phyloP scores from a whole-genome alignment of 176 grass and related monocot genomes.

The Phoenix dactylifera region DNA sequence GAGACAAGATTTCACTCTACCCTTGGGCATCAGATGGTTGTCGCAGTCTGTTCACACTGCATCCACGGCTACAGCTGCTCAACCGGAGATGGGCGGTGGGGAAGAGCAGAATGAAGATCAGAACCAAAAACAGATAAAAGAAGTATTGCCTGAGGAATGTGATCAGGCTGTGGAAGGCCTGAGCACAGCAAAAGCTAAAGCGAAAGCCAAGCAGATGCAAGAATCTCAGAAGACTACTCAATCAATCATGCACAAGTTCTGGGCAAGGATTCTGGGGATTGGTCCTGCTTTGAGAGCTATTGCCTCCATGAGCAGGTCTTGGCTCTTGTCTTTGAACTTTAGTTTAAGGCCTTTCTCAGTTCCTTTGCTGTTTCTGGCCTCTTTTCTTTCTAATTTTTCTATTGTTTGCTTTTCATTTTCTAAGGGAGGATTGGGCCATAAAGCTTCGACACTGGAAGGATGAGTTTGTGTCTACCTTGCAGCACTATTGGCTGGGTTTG shows the following conservation, averaged over 20 bases:
- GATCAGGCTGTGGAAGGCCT: conserved; percentile 87
- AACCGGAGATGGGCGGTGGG: conserved; percentile 13
- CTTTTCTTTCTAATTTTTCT: background rate
- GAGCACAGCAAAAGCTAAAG: conserved; percentile 80
- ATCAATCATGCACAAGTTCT: conserved; percentile 46
- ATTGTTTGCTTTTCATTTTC: background rate
- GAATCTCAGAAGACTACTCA: conserved; percentile 48
- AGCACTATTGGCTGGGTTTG: conserved; percentile 87
- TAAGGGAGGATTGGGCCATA: conserved; percentile 68
- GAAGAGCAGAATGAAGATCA: conserved; percentile 42
- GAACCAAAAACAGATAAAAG: conserved; percentile 40
- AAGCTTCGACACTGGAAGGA: conserved; percentile 91
- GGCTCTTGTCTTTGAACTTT: conserved; percentile 6
- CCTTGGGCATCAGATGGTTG: conserved; percentile 50
- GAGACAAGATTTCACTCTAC: conserved; percentile 26
- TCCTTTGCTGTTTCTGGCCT: background rate
- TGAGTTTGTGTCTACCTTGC: conserved; percentile 72
- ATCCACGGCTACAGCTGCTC: conserved; percentile 35
- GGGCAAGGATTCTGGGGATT: conserved; percentile 64
- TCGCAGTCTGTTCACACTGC: conserved; percentile 28
- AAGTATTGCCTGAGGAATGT: conserved; percentile 79
- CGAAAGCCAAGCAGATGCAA: conserved; percentile 62
- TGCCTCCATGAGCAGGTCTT: conserved; percentile 94
- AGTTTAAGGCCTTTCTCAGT: background rate
- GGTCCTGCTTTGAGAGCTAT: conserved; percentile 61